Evolutionary conservation across 139 green algal genomes (phyloP).

Genomic region (Chlamydomonas sp.): DNA sequence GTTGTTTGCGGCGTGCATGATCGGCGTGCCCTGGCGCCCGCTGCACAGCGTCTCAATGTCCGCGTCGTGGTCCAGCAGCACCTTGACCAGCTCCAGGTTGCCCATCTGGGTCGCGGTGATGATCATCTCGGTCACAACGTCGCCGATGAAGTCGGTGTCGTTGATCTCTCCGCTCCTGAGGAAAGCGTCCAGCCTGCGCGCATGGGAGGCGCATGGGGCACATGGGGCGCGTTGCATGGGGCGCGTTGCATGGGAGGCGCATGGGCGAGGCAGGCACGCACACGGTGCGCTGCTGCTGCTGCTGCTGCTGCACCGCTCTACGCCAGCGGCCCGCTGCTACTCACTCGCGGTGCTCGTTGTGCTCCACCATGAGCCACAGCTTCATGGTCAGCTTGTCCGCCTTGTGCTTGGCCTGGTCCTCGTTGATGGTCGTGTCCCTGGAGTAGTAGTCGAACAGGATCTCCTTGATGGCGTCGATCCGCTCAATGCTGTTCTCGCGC

Average conservation of each 20-base stretch:
- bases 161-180: not conserved
- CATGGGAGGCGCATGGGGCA: too few relatives aligned
- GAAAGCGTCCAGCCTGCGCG: too few relatives aligned
- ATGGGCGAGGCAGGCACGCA: too few relatives aligned
- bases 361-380: too few relatives aligned
- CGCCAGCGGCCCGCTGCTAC: not conserved
- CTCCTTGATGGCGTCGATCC: not conserved
- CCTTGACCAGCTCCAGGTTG: constrained; percentile 23
- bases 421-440: too few relatives aligned
- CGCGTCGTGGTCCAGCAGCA: constrained; percentile 31
- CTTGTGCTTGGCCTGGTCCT: too few relatives aligned
- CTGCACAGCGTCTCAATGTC: constrained; percentile 25
- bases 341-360: too few relatives aligned
- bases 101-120: constrained; percentile 37
- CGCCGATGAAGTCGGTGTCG: constrained; percentile 7
- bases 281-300: too few relatives aligned
- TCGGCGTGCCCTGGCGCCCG: constrained; percentile 21
- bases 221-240: not conserved
- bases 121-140: constrained; percentile 34
- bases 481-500: constrained; percentile 17
- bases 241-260: too few relatives aligned
- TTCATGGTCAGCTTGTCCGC: too few relatives aligned
- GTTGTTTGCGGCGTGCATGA: constrained; percentile 48
- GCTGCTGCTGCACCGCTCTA: too few relatives aligned
- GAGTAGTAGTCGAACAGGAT: not conserved